Percentiles rank a stretch among this genome's conserved stretches.
Conservation (phyloP, 2,329 filamentous ascomycete species). For the Xylariales sp. region DNA sequence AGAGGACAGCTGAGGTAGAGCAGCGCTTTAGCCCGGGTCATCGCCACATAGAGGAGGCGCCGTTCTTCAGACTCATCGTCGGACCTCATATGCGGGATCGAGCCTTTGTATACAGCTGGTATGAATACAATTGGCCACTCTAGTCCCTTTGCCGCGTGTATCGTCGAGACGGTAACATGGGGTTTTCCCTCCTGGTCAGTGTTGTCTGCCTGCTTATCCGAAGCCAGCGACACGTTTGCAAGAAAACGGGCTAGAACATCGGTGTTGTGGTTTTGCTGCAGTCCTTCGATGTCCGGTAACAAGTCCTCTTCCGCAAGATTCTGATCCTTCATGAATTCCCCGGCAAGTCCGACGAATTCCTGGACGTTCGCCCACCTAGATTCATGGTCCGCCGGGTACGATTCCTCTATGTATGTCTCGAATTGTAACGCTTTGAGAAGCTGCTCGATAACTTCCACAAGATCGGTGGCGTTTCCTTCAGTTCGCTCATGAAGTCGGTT, state of each 20-base stretch:
- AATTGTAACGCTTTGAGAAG: slow-evolving; percentile 64
- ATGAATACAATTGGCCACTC: slow-evolving; percentile 97
- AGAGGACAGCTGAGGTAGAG: slow-evolving; percentile 80
- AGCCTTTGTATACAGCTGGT: slow-evolving; percentile 82
- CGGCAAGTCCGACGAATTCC: slow-evolving; percentile 77
- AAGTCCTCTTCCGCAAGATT: slow-evolving; percentile 45
- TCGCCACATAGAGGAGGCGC: slow-evolving; percentile 86
- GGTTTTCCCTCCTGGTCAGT: slow-evolving; percentile 51
- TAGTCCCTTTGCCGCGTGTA: slow-evolving; percentile 91
- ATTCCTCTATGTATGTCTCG: slow-evolving; percentile 66
- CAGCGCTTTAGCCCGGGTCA: slow-evolving; percentile 86
- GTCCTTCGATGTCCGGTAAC: slow-evolving; percentile 64
- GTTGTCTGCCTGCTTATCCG: slow-evolving; percentile 65
- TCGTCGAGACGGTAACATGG: slow-evolving; percentile 86
- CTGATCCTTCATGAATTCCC: slow-evolving; percentile 57
- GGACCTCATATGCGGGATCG: slow-evolving; percentile 80
- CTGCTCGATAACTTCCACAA: slow-evolving; percentile 47
- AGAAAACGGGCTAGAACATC: slow-evolving; percentile 70
- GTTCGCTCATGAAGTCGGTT: slow-evolving; percentile 25
- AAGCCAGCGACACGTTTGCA: slow-evolving; percentile 83
- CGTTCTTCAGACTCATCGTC: slow-evolving; percentile 87
- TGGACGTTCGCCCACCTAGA: slow-evolving; percentile 83
- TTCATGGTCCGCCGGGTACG: slow-evolving; percentile 65
- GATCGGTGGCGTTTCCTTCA: slow-evolving; percentile 25
- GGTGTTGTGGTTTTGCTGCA: slow-evolving; percentile 64